Evolutionary conservation across 257 asterid genomes (phyloP), one percentile per base, ranked within the genome.

Genomic region (Salvia hispanica): DNA sequence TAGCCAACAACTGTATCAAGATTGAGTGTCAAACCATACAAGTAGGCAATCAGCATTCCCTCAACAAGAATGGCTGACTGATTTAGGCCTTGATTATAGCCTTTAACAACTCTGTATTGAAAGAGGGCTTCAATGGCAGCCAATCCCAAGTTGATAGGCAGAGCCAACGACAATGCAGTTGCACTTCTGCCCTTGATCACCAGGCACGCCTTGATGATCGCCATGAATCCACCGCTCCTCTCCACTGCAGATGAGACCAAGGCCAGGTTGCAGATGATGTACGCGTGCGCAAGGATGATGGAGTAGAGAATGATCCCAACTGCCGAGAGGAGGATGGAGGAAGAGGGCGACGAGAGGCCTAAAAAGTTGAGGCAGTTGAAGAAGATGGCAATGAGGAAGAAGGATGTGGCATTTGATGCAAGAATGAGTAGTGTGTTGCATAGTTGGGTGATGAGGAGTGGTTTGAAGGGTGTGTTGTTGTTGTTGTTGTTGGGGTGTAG

Each of bases 91-190:
- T 21, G 71, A 70, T 42, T 48, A 66, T 68, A 83, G 52, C 56
- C 79, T 65, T 77, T 64, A 7, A 80, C 59, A n/a, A 88, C 42
- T 3, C 96, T 83, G 74, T 81, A 79, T 14, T 82, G 86, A 56
- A 88, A 88, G 75, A 88, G 75, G 25, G 83, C 85, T 75, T 84
- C 94, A 45, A 79, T 70, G 37, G 86, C 82, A 58, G 88, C 88
- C 74, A 86, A 46, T 36, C 76, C 69, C 16, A 78, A 28, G 69
- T 83, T 88, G 15, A 70, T 18, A 2, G 78, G 62, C 42, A 84
- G 76, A 2, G 85, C 84, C 63, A 88, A 57, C 2, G 88, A 74
- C 33, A 88, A 75, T n/a, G 91, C 96, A 56, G 89, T 84, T 50
- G 72, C 62, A 40, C 73, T 76, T 73, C 85, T 82, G n/a, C 88